Percentiles rank a stretch among this genome's conserved stretches.
Evolutionary conservation across 441 rosid species (phyloP).

Genomic region (Brassica hybrid): DNA sequence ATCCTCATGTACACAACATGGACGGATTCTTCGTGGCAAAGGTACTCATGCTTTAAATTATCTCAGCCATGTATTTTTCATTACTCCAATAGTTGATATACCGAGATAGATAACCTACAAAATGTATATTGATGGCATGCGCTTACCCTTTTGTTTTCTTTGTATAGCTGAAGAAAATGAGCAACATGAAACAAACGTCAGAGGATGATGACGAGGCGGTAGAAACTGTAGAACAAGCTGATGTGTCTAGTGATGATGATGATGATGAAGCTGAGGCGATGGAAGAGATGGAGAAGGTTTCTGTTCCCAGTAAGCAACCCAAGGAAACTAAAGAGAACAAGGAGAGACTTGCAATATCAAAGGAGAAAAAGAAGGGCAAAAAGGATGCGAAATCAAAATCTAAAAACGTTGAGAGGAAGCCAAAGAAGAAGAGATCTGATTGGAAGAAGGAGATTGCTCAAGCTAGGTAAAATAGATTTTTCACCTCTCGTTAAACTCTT

Average conservation of each 20-base stretch:
- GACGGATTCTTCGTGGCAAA: conserved; percentile 99
- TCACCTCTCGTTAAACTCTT: background rate
- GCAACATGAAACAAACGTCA: conserved; percentile 59
- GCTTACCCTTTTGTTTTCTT: background rate
- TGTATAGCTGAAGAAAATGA: conserved; percentile 78
- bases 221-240: conserved; percentile 57
- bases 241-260: conserved; percentile 42
- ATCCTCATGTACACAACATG: conserved; percentile 97
- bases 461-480: conserved; percentile 54
- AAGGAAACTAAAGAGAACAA: conserved; percentile 28
- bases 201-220: conserved; percentile 47
- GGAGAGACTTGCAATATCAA: conserved; percentile 22
- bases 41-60: conserved; percentile 47
- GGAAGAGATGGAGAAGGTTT: conserved; percentile 24
- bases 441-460: conserved; percentile 60
- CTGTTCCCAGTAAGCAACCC: conserved; percentile 5
- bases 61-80: conserved; percentile 7
- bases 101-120: background rate
- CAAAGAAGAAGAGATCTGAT: conserved; percentile 61
- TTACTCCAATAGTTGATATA: background rate
- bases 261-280: conserved; percentile 10
- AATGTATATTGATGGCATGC: conserved; percentile 6
- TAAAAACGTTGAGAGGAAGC: conserved; percentile 41
- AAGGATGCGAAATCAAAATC: background rate
- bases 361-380: conserved; percentile 14